Conservation (phyloP, 495 filamentous ascomycete genomes). For the Usnea hakonensis region DNA sequence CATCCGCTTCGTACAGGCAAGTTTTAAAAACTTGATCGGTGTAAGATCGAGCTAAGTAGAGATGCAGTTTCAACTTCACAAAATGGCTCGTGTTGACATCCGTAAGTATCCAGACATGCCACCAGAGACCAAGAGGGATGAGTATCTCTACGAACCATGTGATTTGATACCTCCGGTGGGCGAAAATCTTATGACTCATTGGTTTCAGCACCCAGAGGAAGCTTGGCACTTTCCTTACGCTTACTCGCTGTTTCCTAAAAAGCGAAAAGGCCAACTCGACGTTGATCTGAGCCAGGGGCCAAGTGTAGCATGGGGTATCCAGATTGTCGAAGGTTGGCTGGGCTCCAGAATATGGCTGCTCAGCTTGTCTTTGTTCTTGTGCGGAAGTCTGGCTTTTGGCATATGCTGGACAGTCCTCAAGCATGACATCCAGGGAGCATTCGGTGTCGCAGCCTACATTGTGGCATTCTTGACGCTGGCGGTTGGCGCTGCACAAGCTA, state of each 20-base stretch:
- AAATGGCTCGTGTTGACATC: conserved; percentile 33
- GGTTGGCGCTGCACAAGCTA: conserved; percentile 31
- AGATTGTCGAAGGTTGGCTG: conserved; percentile 36
- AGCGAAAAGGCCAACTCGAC: conserved; percentile 18
- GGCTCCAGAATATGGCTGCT: conserved; percentile 30
- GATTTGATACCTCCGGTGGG: conserved; percentile 36
- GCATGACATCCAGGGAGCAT: conserved; percentile 37
- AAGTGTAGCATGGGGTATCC: conserved; percentile 36
- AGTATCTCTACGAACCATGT: conserved; percentile 29
- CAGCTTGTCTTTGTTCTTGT: conserved; percentile 24
- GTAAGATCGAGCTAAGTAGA: background rate
- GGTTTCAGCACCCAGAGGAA: conserved; percentile 34
- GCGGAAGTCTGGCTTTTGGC: conserved; percentile 32
- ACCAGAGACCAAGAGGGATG: conserved; percentile 17
- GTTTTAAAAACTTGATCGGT: background rate
- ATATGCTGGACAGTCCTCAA: conserved; percentile 29
- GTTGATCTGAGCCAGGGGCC: conserved; percentile 15
- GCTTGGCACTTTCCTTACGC: conserved; percentile 7
- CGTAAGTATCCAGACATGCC: conserved; percentile 32
- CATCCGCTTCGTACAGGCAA: conserved; percentile 32
- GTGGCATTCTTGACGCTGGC: conserved; percentile 26
- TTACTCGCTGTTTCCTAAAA: conserved; percentile 23
- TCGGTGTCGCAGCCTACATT: conserved; percentile 34
- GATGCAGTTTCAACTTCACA: conserved; percentile 32
- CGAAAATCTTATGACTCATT: conserved; percentile 30